Percentiles rank a stretch among this genome's conserved stretches.
phyloP scores from a whole-genome alignment of 805 yeast species.

The Nakazawaea siamensis region DNA sequence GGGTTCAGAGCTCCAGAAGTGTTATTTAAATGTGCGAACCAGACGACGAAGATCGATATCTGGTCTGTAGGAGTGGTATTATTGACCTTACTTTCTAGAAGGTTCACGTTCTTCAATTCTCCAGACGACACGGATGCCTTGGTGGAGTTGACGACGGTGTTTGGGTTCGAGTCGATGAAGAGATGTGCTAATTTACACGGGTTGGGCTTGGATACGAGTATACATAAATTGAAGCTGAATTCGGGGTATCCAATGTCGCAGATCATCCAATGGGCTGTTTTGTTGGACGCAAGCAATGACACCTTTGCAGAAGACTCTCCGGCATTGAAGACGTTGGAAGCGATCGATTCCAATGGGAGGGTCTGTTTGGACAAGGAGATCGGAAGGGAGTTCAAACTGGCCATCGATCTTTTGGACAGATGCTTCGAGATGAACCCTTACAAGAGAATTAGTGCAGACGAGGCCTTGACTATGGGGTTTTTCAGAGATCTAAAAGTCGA shows the following conservation, averaged over 20 bases:
- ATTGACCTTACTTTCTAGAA: constrained; percentile 63
- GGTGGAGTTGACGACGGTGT: constrained; percentile 72
- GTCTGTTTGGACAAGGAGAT: constrained; percentile 23
- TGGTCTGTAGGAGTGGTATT: constrained; percentile 93
- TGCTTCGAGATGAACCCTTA: constrained; percentile 52
- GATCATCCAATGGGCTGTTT: constrained; percentile 34
- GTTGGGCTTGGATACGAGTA: constrained; percentile 65
- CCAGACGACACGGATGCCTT: constrained; percentile 90
- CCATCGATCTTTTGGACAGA: constrained; percentile 46
- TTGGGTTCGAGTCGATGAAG: constrained; percentile 67
- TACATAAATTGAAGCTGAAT: constrained; percentile 40
- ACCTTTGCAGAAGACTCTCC: constrained; percentile 67
- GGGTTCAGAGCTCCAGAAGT: constrained; percentile 96
- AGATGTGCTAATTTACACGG: constrained; percentile 84
- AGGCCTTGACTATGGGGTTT: constrained; percentile 49
- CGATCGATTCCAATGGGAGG: constrained; percentile 35
- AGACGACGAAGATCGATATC: constrained; percentile 72
- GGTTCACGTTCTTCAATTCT: constrained; percentile 92
- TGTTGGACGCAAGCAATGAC: constrained; percentile 41
- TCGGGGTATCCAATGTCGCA: constrained; percentile 28
- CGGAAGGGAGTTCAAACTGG: constrained; percentile 32
- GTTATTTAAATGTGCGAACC: constrained; percentile 76
- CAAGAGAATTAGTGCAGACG: constrained; percentile 49
- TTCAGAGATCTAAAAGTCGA: constrained; percentile 33
- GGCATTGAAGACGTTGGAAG: constrained; percentile 53